Conservation (phyloP, 148 eudicot genomes). For the Persicaria tinctoria region DNA sequence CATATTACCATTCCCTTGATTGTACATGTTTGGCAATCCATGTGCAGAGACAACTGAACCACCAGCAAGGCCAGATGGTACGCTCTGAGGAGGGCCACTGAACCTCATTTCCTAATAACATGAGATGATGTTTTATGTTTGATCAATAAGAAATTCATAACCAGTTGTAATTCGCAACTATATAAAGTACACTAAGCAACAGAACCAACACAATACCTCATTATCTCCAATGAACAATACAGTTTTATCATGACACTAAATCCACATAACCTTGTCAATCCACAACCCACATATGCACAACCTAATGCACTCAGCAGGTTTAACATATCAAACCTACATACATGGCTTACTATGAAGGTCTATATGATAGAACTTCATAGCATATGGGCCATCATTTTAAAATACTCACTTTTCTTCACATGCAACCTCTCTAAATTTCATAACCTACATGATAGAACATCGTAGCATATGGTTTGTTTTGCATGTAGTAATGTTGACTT, state of each 20-base stretch:
- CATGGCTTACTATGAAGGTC: too few relatives aligned
- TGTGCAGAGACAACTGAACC: conserved; percentile 31
- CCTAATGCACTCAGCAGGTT: too few relatives aligned
- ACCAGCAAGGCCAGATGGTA: conserved; percentile 34
- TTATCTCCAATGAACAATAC: neutral
- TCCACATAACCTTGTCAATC: too few relatives aligned
- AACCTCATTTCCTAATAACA: conserved; percentile 18
- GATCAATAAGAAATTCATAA: neutral
- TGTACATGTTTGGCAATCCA: conserved; percentile 44
- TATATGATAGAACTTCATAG: too few relatives aligned
- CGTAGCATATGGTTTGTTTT: too few relatives aligned
- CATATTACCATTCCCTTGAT: conserved; percentile 40
- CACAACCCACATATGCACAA: too few relatives aligned
- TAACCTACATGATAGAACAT: too few relatives aligned
- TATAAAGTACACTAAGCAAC: neutral
- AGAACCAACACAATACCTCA: neutral
- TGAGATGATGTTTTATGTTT: neutral
- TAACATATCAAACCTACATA: too few relatives aligned
- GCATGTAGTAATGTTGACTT: too few relatives aligned
- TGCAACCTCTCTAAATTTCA: neutral
- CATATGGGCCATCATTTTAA: neutral
- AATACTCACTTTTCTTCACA: neutral
- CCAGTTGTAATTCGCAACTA: neutral
- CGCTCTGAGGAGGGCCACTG: conserved; percentile 45
- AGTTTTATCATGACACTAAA: neutral